A percentile compares a stretch with the other conserved stretches of the same genome.
These are phyloP conservation scores for Colletotrichum tofieldiae DNA, from an alignment of 2,329 filamentous ascomycete species.

Conservation along the genomic window DNA sequence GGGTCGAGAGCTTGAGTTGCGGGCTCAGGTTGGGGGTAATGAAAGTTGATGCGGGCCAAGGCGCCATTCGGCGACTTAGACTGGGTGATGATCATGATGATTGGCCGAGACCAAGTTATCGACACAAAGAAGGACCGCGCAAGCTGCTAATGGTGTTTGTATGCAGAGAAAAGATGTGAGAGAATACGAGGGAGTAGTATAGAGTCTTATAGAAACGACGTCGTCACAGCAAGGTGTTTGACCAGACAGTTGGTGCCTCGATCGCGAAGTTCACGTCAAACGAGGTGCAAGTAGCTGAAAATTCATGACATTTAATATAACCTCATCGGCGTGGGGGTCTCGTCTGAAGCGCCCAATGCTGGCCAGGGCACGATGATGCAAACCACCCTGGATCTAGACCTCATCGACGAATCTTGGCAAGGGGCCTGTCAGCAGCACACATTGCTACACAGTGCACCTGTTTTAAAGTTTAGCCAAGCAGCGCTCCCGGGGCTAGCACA, in stretches of 20 bases:
- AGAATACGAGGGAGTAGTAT: too few species aligned
- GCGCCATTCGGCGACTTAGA: not conserved
- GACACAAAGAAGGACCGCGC: not conserved
- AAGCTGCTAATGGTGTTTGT: not conserved
- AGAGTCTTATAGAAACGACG: too few species aligned
- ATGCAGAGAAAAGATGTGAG: too few species aligned
- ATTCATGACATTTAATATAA: not conserved
- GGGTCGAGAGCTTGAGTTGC: not conserved
- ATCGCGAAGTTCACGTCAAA: not conserved
- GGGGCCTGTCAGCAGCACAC: not conserved
- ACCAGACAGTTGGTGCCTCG: too few species aligned
- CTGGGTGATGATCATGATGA: slow-evolving; percentile 15
- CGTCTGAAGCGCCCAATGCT: not conserved
- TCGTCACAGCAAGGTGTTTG: too few species aligned
- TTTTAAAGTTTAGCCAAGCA: slow-evolving; percentile 1
- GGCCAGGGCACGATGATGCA: slow-evolving; percentile 7
- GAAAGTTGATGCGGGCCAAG: not conserved
- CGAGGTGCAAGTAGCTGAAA: not conserved
- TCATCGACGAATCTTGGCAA: slow-evolving; percentile 2
- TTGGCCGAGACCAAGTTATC: not conserved
- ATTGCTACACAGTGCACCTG: not conserved
- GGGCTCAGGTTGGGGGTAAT: not conserved
- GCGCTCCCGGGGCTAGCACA: not conserved
- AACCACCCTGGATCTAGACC: not conserved
- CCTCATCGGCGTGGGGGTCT: not conserved